phyloP scores from a whole-genome alignment of 495 filamentous ascomycete genomes.

The Aspergillus mulundensis region DNA sequence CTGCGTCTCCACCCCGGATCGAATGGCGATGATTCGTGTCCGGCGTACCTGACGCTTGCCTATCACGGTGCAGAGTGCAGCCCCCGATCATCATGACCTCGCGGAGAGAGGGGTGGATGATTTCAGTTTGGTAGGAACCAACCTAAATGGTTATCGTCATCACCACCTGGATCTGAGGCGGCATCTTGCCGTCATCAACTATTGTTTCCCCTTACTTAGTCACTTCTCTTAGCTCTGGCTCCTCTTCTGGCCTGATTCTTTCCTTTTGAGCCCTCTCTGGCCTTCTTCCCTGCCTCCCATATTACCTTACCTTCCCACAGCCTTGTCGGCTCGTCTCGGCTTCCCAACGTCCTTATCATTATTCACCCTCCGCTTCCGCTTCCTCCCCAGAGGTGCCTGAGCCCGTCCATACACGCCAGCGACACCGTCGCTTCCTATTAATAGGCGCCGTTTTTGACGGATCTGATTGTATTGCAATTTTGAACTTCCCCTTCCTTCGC shows the following conservation, averaged over 20 bases:
- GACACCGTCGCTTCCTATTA: constrained; percentile 15
- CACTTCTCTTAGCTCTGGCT: background rate
- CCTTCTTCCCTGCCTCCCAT: background rate
- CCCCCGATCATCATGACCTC: constrained; percentile 10
- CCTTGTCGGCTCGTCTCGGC: constrained; percentile 2
- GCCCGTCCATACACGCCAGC: background rate
- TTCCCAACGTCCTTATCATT: background rate
- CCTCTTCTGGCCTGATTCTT: background rate
- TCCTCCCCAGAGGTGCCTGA: background rate
- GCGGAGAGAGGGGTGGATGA: background rate
- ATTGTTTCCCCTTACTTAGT: background rate
- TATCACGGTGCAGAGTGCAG: constrained; percentile 10
- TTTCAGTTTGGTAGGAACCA: constrained; percentile 1
- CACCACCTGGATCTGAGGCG: constrained; percentile 8
- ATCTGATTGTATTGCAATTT: constrained; percentile 13
- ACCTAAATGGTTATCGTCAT: constrained; percentile 11
- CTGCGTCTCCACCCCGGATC: constrained; percentile 12
- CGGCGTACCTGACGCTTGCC: constrained; percentile 23
- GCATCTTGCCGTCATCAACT: constrained; percentile 17
- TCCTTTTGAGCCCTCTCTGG: background rate
- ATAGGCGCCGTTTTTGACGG: constrained; percentile 11
- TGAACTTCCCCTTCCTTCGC: constrained; percentile 10
- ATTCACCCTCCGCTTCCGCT: background rate
- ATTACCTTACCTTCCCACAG: background rate
- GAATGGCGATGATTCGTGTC: constrained; percentile 25